These are phyloP conservation scores for Curvularia sp. DNA, from an alignment of 2,329 filamentous ascomycete species.

Conservation along the genomic window DNA sequence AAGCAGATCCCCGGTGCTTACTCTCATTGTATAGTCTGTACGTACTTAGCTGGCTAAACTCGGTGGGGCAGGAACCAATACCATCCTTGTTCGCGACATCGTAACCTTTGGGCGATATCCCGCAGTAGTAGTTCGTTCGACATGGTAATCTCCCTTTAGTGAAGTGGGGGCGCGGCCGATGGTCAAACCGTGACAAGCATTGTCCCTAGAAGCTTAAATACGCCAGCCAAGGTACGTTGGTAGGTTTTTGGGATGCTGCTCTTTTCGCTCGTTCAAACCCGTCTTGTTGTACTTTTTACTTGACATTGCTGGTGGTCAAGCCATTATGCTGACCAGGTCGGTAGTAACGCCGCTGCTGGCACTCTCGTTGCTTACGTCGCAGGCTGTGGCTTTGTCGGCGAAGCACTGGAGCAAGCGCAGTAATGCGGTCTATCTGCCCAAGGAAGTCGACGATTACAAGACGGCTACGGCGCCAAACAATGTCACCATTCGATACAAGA, in stretches of 20 bases:
- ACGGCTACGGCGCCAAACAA: slow-evolving; percentile 55
- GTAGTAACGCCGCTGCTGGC: slow-evolving; percentile 21
- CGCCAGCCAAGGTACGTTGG: slow-evolving; percentile 10
- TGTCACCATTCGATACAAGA: slow-evolving; percentile 59
- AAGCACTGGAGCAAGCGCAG: slow-evolving; percentile 32
- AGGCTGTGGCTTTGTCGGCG: slow-evolving; percentile 26
- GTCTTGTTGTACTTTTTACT: background rate
- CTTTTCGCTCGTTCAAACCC: too few species aligned
- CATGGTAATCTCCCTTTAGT: background rate
- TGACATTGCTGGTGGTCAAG: background rate
- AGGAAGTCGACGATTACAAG: slow-evolving; percentile 53
- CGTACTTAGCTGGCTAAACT: background rate
- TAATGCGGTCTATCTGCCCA: slow-evolving; percentile 41
- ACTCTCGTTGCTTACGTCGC: slow-evolving; percentile 20
- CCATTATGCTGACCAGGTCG: slow-evolving; percentile 23
- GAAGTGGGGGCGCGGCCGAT: background rate
- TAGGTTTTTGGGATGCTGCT: background rate
- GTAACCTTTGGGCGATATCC: background rate
- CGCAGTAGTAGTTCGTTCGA: background rate
- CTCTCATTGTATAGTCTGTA: background rate
- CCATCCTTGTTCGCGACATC: background rate
- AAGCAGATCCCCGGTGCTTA: background rate
- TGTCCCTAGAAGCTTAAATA: slow-evolving; percentile 20
- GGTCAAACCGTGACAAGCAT: background rate
- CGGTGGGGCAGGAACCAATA: background rate